Conservation (phyloP, 164 flowering plant species). For the Buxus sempervirens region DNA sequence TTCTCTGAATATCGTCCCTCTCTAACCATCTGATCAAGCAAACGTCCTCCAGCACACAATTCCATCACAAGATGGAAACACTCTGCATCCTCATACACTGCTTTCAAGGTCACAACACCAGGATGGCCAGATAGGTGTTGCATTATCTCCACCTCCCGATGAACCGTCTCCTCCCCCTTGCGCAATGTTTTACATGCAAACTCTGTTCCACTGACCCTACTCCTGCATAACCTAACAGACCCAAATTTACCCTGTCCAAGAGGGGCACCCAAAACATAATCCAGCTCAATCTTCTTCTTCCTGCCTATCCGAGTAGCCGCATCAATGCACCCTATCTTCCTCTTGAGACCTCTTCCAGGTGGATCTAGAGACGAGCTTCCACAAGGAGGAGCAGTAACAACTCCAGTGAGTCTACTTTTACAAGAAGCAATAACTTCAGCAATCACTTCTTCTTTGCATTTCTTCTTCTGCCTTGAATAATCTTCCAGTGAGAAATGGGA, state of each 20-base stretch:
- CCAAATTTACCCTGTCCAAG: slow-evolving; percentile 91
- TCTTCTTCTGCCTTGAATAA: slow-evolving; percentile 57
- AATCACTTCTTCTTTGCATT: slow-evolving; percentile 57
- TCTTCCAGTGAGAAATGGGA: slow-evolving; percentile 71
- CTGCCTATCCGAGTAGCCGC: slow-evolving; percentile 63
- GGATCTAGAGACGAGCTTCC: slow-evolving; percentile 46
- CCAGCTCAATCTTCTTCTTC: slow-evolving; percentile 83
- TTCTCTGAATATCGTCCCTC: slow-evolving; percentile 57
- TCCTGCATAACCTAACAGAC: slow-evolving; percentile 64
- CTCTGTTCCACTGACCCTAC: slow-evolving; percentile 51
- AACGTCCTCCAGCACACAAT: slow-evolving; percentile 78
- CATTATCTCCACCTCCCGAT: slow-evolving; percentile 96
- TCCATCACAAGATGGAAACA: slow-evolving; percentile 94
- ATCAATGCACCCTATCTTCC: slow-evolving; percentile 97
- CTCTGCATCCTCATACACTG: slow-evolving; percentile 78
- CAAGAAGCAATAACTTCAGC: slow-evolving; percentile 29
- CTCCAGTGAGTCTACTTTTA: slow-evolving; percentile 54
- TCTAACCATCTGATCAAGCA: slow-evolving; percentile 56
- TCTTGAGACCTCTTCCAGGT: slow-evolving; percentile 75
- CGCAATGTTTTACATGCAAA: slow-evolving; percentile 53
- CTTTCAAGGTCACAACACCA: slow-evolving; percentile 77
- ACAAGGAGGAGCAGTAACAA: slow-evolving; percentile 76
- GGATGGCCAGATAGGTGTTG: slow-evolving; percentile 95
- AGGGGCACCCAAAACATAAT: slow-evolving; percentile 44
- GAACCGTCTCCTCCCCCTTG: slow-evolving; percentile 88